These are phyloP conservation scores for Clitopilus passeckerianus DNA, from an alignment of 768 basidiomycete species.

Conservation along the genomic window DNA sequence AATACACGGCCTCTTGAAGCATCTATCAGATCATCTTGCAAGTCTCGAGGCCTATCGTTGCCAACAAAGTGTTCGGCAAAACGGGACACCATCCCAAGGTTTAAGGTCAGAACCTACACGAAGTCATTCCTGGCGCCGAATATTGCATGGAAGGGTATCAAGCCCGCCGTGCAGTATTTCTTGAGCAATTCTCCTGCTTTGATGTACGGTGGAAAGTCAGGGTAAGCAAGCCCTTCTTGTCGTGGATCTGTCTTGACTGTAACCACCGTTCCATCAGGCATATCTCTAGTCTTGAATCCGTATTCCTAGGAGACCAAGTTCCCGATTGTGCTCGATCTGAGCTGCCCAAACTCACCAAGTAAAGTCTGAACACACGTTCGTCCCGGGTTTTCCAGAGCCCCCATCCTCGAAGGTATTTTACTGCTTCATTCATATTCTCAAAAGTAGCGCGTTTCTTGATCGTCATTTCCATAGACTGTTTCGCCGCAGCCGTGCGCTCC, in stretches of 20 bases:
- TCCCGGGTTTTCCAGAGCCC: conserved; percentile 26
- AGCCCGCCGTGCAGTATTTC: conserved; percentile 3
- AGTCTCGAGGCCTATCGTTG: conserved; percentile 14
- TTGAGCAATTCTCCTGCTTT: conserved; percentile 9
- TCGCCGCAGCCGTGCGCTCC: conserved; percentile 9
- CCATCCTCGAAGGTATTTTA: conserved; percentile 15
- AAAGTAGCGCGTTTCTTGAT: conserved; percentile 20
- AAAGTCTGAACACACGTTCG: conserved; percentile 18
- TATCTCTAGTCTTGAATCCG: conserved; percentile 6
- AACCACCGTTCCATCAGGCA: conserved; percentile 3
- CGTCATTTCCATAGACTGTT: conserved; percentile 13
- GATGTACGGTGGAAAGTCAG: conserved; percentile 12
- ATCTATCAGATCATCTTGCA: conserved; percentile 20
- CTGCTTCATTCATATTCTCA: conserved; percentile 20
- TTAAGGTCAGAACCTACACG: conserved; percentile 7
- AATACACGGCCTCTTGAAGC: conserved; percentile 15
- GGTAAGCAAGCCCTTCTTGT: conserved; percentile 14
- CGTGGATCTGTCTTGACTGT: conserved; percentile 6
- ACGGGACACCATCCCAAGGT: background rate
- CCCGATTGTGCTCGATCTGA: background rate
- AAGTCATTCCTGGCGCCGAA: conserved; percentile 14
- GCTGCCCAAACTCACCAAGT: conserved; percentile 15
- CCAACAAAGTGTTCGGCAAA: background rate
- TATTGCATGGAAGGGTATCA: conserved; percentile 13
- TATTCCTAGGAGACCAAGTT: conserved; percentile 6